phyloP scores from a whole-genome alignment of 83 land plant species.

The Thuja plicata region DNA sequence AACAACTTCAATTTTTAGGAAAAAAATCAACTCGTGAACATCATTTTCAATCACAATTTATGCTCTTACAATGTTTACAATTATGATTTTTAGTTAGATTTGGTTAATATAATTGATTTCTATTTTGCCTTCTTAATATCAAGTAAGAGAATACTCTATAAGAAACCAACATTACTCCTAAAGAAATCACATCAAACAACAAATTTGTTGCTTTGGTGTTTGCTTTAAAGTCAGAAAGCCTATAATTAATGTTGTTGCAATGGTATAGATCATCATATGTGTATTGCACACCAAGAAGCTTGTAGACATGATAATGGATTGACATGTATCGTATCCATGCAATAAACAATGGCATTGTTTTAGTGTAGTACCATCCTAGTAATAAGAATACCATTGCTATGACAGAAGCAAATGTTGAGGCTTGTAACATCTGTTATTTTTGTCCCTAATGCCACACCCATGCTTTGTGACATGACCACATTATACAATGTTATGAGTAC shows the following conservation, averaged over 20 bases:
- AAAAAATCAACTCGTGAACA: too few relatives aligned
- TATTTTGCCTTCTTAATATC: constrained; percentile 26
- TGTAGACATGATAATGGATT: constrained; percentile 61
- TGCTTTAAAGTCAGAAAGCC: constrained; percentile 34
- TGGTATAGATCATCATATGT: constrained; percentile 32
- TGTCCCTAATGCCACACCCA: constrained; percentile 76
- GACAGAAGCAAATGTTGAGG: constrained; percentile 67
- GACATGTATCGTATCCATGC: constrained; percentile 74
- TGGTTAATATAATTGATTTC: not conserved
- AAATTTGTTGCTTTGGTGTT: constrained; percentile 30
- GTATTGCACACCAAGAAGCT: constrained; percentile 72
- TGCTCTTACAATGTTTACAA: too few relatives aligned
- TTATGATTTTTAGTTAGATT: too few relatives aligned
- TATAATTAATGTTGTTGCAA: constrained; percentile 37
- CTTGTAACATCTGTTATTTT: constrained; percentile 73
- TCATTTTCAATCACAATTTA: too few relatives aligned
- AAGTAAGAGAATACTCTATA: constrained; percentile 71
- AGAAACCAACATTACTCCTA: constrained; percentile 63
- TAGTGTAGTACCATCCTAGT: constrained; percentile 71
- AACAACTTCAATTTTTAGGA: too few relatives aligned
- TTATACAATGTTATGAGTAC: constrained; percentile 47
- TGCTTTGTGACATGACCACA: constrained; percentile 68
- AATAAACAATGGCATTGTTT: constrained; percentile 55
- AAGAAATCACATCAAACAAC: constrained; percentile 39
- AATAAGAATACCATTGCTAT: constrained; percentile 62